Conservation (phyloP, 371 early-diverging fungal genomes). For the Dinochytrium kinnereticum region DNA sequence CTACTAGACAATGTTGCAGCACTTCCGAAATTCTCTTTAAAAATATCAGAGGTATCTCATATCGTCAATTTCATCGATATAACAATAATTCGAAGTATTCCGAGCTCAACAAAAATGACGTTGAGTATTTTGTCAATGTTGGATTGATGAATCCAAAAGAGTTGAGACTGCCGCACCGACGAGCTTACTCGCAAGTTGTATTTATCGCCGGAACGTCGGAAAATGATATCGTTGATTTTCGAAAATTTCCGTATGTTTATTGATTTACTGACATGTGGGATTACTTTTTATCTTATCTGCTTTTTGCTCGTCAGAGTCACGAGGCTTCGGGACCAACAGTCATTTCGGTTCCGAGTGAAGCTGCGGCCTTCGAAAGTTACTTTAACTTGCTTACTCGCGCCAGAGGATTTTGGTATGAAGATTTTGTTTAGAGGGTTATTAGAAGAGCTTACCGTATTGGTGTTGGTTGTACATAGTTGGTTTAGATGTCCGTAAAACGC, state of each 20-base stretch:
- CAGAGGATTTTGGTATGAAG: constrained; percentile 38
- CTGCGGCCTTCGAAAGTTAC: not conserved
- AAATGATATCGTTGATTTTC: constrained; percentile 40
- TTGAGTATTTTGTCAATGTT: constrained; percentile 40
- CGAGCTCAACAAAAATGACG: constrained; percentile 26
- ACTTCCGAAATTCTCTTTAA: constrained; percentile 43
- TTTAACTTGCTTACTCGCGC: constrained; percentile 35
- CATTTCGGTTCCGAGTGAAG: constrained; percentile 32
- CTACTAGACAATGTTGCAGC: constrained; percentile 25
- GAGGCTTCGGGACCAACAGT: constrained; percentile 36
- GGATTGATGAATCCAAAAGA: constrained; percentile 33
- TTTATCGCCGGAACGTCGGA: constrained; percentile 39
- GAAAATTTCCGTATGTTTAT: constrained; percentile 41
- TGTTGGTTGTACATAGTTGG: no score
- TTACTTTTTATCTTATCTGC: constrained; percentile 1
- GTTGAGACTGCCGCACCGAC: constrained; percentile 29
- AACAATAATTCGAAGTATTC: constrained; percentile 21
- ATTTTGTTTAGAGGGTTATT: no score
- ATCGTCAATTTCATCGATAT: not conserved
- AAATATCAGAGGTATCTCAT: constrained; percentile 36
- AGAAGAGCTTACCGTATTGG: no score
- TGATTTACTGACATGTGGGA: not conserved
- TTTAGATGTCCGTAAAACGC: not conserved
- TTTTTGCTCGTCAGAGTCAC: constrained; percentile 29
- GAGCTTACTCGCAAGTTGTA: constrained; percentile 12